Conservation (phyloP, 345 rosid species). For the Gossypium longicalyx region DNA sequence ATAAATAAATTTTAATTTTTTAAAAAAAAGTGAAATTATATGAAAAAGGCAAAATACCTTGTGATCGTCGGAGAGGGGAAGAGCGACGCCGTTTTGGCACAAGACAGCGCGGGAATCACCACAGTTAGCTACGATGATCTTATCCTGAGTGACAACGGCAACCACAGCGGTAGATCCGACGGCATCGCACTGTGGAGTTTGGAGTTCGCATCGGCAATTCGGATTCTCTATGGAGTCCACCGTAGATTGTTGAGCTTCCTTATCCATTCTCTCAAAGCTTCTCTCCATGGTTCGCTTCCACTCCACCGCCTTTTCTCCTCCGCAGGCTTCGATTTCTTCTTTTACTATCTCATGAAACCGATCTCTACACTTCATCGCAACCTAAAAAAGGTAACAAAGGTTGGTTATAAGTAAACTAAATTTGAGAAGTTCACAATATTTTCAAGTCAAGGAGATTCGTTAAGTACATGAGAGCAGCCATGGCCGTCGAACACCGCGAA, state of each 20-base stretch:
- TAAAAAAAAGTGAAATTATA: no score
- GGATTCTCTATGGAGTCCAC: constrained; percentile 13
- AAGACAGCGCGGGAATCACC: constrained; percentile 81
- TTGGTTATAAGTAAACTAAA: no score
- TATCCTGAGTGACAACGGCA: constrained; percentile 48
- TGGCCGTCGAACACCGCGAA: constrained; percentile 94
- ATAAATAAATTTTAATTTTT: no score
- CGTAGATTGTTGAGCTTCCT: constrained; percentile 35
- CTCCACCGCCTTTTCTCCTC: constrained; percentile 24
- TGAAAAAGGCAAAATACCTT: constrained; percentile 31
- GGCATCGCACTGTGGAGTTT: constrained; percentile 60
- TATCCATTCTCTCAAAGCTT: constrained; percentile 53
- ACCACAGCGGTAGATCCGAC: constrained; percentile 72
- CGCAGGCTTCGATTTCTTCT: constrained; percentile 34
- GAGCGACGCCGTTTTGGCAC: constrained; percentile 47
- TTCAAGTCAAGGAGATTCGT: background rate
- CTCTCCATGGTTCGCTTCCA: constrained; percentile 53
- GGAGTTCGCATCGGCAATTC: constrained; percentile 59
- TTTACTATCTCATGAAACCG: constrained; percentile 55
- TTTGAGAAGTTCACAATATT: background rate
- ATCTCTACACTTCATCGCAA: constrained; percentile 55
- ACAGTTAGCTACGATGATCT: constrained; percentile 56
- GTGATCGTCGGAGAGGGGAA: constrained; percentile 61
- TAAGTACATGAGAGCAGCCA: constrained; percentile 91
- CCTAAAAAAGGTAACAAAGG: constrained; percentile 25